Percentiles rank a stretch among this genome's conserved stretches.
Evolutionary conservation across 73 alveolate species (phyloP).

Genomic region (Paramecium primaurelia): DNA sequence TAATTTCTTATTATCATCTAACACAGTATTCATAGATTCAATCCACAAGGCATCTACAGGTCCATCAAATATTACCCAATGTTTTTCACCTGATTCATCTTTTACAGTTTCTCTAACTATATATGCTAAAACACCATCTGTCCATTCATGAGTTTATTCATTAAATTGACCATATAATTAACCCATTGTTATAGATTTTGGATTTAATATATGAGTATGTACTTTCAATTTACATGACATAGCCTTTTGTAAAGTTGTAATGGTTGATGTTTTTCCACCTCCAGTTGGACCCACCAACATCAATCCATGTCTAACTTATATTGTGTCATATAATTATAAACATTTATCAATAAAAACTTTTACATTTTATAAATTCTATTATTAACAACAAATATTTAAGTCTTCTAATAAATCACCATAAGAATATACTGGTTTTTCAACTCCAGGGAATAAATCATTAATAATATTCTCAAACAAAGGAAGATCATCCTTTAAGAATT

Average conservation of each 20-base stretch:
- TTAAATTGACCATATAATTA: conserved; percentile 97
- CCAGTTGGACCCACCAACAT: conserved; percentile 99
- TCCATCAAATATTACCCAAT: conserved; percentile 98
- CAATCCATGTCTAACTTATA: conserved; percentile 95
- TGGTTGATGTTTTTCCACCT: conserved; percentile 94
- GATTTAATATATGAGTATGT: conserved; percentile 91
- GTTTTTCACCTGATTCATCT: conserved; percentile 81
- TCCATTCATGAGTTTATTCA: conserved; percentile 98
- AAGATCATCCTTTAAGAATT: conserved; percentile 97
- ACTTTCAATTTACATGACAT: conserved; percentile 80
- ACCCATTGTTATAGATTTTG: conserved; percentile 98
- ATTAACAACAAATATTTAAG: conserved; percentile 74
- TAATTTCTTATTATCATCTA: conserved; percentile 96
- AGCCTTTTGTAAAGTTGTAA: conserved; percentile 82
- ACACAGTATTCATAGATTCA: conserved; percentile 98
- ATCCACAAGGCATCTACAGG: conserved; percentile 97
- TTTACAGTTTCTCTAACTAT: conserved; percentile 87
- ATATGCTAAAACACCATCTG: conserved; percentile 96
- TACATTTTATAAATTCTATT: conserved; percentile 87
- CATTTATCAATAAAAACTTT: conserved; percentile 93
- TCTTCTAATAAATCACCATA: conserved; percentile 84
- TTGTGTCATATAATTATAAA: conserved; percentile 96
- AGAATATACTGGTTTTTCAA: conserved; percentile 89
- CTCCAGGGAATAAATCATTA: conserved; percentile 98
- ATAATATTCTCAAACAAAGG: conserved; percentile 98